Percentiles rank a stretch among this genome's conserved stretches.
Evolutionary conservation across 1,284 basidiomycete genomes (phyloP).

Genomic region (Irpex sp.): DNA sequence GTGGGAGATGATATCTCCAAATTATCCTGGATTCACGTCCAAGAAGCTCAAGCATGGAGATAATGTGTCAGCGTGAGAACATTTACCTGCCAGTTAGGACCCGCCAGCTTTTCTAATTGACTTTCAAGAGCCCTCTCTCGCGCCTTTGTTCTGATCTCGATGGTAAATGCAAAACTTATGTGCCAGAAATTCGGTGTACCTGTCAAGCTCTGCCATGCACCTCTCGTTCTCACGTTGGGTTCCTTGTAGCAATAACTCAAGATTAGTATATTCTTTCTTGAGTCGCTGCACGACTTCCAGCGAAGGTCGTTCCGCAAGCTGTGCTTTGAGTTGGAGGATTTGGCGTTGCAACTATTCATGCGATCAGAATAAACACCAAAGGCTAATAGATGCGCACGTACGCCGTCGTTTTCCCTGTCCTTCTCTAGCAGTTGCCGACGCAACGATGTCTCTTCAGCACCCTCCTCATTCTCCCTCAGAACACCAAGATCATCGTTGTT

Average conservation of each 20-base stretch:
- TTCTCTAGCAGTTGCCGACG: slow-evolving; percentile 65
- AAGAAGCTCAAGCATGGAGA: not conserved
- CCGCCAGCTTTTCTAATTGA: slow-evolving; percentile 61
- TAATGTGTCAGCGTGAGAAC: not conserved
- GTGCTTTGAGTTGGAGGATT: slow-evolving; percentile 56
- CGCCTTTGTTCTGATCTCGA: slow-evolving; percentile 37
- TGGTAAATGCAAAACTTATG: not conserved
- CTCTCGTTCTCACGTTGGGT: slow-evolving; percentile 77
- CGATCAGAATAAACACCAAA: not conserved
- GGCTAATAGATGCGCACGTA: slow-evolving; percentile 19
- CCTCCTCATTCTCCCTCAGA: slow-evolving; percentile 57
- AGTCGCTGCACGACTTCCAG: slow-evolving; percentile 58
- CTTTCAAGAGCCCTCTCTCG: slow-evolving; percentile 71
- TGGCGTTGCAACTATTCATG: slow-evolving; percentile 52
- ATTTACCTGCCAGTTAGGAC: slow-evolving; percentile 70
- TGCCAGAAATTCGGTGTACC: slow-evolving; percentile 34
- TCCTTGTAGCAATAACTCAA: slow-evolving; percentile 68
- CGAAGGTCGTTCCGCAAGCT: slow-evolving; percentile 61
- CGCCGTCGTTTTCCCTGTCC: slow-evolving; percentile 69
- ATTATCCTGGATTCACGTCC: slow-evolving; percentile 29
- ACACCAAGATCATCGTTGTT: slow-evolving; percentile 54
- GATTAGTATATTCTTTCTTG: slow-evolving; percentile 64
- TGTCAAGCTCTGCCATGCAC: slow-evolving; percentile 71
- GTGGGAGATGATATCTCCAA: slow-evolving; percentile 45
- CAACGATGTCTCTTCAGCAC: slow-evolving; percentile 51